Conservation (phyloP, 495 filamentous ascomycete species). For the Alectoria sarmentosa region DNA sequence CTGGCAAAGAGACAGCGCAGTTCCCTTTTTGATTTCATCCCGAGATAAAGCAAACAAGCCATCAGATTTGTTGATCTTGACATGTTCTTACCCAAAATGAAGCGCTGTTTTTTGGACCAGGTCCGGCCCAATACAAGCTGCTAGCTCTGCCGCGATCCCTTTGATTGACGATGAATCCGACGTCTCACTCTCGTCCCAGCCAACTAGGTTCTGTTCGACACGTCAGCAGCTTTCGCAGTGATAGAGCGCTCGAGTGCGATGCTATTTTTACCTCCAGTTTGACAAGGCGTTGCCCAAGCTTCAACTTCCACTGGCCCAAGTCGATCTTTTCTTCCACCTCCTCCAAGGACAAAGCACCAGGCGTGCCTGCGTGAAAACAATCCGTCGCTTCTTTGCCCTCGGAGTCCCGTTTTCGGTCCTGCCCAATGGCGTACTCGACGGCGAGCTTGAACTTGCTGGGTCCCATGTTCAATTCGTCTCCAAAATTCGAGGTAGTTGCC, state of each 20-base stretch:
- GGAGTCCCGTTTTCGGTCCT: constrained; percentile 24
- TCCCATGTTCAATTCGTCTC: constrained; percentile 16
- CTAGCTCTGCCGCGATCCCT: constrained; percentile 65
- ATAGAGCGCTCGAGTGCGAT: neutral
- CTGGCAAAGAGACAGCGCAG: neutral
- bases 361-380: constrained; percentile 65
- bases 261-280: constrained; percentile 37
- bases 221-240: neutral
- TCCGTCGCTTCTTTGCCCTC: constrained; percentile 37
- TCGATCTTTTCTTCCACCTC: constrained; percentile 53
- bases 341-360: constrained; percentile 61
- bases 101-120: constrained; percentile 43
- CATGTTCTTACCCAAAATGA: constrained; percentile 4
- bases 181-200: constrained; percentile 57
- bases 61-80: neutral
- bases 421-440: constrained; percentile 17
- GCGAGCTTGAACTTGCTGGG: constrained; percentile 11
- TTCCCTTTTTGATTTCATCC: too few relatives aligned
- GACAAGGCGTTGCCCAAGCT: constrained; percentile 37
- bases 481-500: constrained; percentile 8
- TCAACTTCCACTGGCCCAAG: constrained; percentile 51
- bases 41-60: neutral
- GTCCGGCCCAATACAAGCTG: constrained; percentile 66
- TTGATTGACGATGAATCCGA: constrained; percentile 49
- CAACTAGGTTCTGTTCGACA: constrained; percentile 47